A percentile compares a stretch with the other conserved stretches of the same genome.
phyloP scores from a whole-genome alignment of 2,329 filamentous ascomycete species.

The Clarireedia monteithiana region DNA sequence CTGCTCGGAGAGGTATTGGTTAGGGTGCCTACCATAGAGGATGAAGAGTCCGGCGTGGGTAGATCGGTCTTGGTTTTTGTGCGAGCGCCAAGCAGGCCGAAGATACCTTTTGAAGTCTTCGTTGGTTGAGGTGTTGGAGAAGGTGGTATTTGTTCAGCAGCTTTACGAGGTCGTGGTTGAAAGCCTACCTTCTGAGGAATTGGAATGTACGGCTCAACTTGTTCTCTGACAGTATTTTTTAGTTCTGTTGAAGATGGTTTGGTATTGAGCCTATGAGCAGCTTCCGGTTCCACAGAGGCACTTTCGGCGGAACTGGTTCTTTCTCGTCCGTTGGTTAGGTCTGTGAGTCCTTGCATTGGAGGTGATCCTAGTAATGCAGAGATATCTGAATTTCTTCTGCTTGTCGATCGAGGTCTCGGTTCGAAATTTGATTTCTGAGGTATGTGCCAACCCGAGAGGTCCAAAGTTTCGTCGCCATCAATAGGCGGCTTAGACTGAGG shows the following conservation, averaged over 20 bases:
- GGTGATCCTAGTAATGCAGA: constrained; percentile 24
- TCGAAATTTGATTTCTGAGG: constrained; percentile 29
- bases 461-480: constrained; percentile 12
- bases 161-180: constrained; percentile 19
- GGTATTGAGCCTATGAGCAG: no score
- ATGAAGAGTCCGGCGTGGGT: constrained; percentile 10
- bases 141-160: not conserved
- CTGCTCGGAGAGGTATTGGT: constrained; percentile 15
- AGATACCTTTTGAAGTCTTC: constrained; percentile 2
- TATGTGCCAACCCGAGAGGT: constrained; percentile 23
- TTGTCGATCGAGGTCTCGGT: constrained; percentile 17
- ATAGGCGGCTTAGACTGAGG: not conserved
- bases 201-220: constrained; percentile 13
- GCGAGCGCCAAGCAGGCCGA: not conserved
- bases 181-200: constrained; percentile 27
- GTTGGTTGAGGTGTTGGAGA: constrained; percentile 14
- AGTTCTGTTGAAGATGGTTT: not conserved
- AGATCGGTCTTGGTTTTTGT: not conserved
- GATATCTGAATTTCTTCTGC: constrained; percentile 17
- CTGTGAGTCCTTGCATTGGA: constrained; percentile 21
- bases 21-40: constrained; percentile 13
- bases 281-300: no score
- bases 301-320: not conserved
- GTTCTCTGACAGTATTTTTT: not conserved
- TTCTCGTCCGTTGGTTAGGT: constrained; percentile 7